A percentile compares a stretch with the other conserved stretches of the same genome.
phyloP scores from a whole-genome alignment of 768 basidiomycete genomes.

The Pisolithus albus region DNA sequence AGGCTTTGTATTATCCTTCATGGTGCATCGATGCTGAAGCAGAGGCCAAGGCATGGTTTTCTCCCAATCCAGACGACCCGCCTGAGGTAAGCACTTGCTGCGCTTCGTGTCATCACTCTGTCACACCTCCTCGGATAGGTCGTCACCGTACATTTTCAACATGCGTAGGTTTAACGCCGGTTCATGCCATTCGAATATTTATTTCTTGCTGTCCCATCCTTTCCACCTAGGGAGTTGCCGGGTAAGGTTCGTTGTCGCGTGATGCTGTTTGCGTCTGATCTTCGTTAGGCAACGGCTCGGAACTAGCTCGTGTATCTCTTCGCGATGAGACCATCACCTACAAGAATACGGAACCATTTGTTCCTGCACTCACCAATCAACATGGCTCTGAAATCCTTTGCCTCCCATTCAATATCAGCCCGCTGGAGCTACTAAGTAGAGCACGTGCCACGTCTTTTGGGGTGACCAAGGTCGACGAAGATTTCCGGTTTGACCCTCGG shows the following conservation, averaged over 20 bases:
- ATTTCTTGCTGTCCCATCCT: slow-evolving; percentile 9
- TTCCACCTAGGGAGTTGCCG: slow-evolving; percentile 21
- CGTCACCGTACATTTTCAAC: slow-evolving; percentile 30
- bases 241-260: slow-evolving; percentile 12
- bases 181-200: neutral
- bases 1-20: slow-evolving; percentile 54
- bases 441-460: slow-evolving; percentile 28
- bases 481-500: slow-evolving; percentile 36
- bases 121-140: slow-evolving; percentile 19
- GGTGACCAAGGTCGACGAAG: slow-evolving; percentile 32
- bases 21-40: slow-evolving; percentile 58
- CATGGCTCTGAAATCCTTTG: slow-evolving; percentile 45
- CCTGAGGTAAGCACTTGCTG: slow-evolving; percentile 21
- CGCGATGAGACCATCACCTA: slow-evolving; percentile 21
- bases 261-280: neutral
- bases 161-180: slow-evolving; percentile 39
- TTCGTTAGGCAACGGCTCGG: slow-evolving; percentile 14
- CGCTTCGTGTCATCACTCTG: neutral
- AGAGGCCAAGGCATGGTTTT: slow-evolving; percentile 29
- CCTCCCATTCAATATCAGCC: slow-evolving; percentile 50
- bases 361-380: slow-evolving; percentile 39
- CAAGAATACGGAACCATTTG: slow-evolving; percentile 39
- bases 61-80: slow-evolving; percentile 14
- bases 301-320: slow-evolving; percentile 39
- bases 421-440: slow-evolving; percentile 42